phyloP scores from a whole-genome alignment of 768 basidiomycete species.

The Leccinum aurantiacum region DNA sequence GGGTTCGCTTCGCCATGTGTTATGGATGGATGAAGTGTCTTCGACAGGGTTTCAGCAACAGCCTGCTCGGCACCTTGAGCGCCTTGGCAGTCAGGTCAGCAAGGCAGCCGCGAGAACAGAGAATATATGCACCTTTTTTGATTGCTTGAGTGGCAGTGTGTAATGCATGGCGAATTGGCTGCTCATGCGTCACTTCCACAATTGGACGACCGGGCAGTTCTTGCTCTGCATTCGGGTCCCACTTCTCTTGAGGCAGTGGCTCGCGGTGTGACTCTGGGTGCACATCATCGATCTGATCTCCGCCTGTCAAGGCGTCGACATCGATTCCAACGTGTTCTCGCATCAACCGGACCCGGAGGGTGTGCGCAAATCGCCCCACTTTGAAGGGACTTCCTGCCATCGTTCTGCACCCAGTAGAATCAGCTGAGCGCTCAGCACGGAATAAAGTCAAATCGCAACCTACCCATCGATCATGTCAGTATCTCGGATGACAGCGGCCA shows the following conservation, averaged over 20 bases:
- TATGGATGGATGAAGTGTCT: conserved; percentile 38
- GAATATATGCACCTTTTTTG: conserved; percentile 49
- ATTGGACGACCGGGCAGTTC: conserved; percentile 42
- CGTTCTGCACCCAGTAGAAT: conserved; percentile 44
- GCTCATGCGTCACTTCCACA: conserved; percentile 42
- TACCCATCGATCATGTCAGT: conserved; percentile 96
- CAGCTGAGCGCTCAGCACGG: background rate
- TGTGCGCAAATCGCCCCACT: conserved; percentile 97
- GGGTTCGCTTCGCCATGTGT: background rate
- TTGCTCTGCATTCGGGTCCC: conserved; percentile 79
- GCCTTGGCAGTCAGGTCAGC: conserved; percentile 35
- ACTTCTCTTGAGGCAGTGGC: conserved; percentile 49
- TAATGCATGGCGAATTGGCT: conserved; percentile 34
- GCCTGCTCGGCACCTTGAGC: conserved; percentile 41
- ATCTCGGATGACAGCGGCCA: conserved; percentile 90
- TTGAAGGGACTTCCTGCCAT: conserved; percentile 95
- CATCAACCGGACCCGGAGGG: conserved; percentile 91
- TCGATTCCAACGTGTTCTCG: conserved; percentile 95
- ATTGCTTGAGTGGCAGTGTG: conserved; percentile 40
- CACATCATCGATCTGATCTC: conserved; percentile 54
- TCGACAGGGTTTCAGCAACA: conserved; percentile 35
- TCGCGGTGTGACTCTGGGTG: conserved; percentile 41
- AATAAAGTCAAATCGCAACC: conserved; percentile 21
- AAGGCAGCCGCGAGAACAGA: background rate
- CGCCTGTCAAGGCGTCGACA: conserved; percentile 83